Base-by-base conservation (phyloP, 208 protist genomes). In the Perkinsela sp. region DNA sequence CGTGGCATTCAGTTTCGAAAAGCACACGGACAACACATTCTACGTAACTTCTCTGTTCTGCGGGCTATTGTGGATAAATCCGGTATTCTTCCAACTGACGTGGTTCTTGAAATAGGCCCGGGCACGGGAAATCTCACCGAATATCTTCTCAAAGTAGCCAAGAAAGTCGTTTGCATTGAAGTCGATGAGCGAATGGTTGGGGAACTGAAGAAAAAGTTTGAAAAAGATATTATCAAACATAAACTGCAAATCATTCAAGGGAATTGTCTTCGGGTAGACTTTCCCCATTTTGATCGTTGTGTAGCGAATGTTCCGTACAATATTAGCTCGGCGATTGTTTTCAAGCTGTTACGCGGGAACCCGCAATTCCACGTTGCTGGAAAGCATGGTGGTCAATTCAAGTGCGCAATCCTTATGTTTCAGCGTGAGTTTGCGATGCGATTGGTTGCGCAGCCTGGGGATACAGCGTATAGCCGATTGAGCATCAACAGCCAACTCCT, bases 301-400 rank as follows among this genome's bases (percentile, higher is more conserved):
- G 96, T 99, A 2, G 94, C 96, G 32, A 99, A 99, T 84, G 88
- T 98, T 30, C 97, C 98, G 31, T 99, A 99, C 77, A 92, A 97
- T 30, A 98, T 99, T 76, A 99, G 96, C 0, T 98, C 94, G n/a
- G 93, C 95, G 16, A 75, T 99, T 16, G 86, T 96, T 0, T 99
- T 99, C 75, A 99, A 99, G 83, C 80, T 99, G 29, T 80, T 99
- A n/a, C 80, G 87, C 68, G 89, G 95, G 71, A 71, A 80, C 48
- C 89, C 89, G 30, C 28, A 13, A 2, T 78, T 70, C 68, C 40
- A 57, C 22, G 84, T 85, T 13, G 95, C 95, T 1, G 80, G 73
- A 1, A 22, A 57, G 22, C 13, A 6, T 22, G 40, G 13, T n/a
- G 22, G 40, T 22, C 40, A 22, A 6, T 93, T 90, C 71, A 92